phyloP scores from a whole-genome alignment of 2,329 filamentous ascomycete species.

The Claviceps arundinis region DNA sequence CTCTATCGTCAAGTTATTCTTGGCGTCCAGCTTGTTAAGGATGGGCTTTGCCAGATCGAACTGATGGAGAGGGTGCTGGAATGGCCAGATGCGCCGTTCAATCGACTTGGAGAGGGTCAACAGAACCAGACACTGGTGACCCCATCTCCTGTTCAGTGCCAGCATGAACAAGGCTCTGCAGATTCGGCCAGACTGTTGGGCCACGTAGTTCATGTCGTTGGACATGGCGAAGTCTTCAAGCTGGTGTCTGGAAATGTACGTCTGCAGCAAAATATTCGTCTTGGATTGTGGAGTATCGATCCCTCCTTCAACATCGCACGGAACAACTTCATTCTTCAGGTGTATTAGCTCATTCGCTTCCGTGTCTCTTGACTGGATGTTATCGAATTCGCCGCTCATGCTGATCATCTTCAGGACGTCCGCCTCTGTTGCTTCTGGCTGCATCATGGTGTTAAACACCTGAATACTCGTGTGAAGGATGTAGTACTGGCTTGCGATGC shows the following conservation, averaged over 20 bases:
- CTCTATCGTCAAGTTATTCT: slow-evolving; percentile 63
- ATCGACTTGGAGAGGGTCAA: slow-evolving; percentile 92
- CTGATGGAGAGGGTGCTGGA: slow-evolving; percentile 86
- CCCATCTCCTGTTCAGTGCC: slow-evolving; percentile 87
- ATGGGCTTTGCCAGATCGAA: slow-evolving; percentile 82
- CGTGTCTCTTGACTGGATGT: slow-evolving; percentile 81
- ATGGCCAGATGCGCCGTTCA: slow-evolving; percentile 90
- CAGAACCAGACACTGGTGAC: slow-evolving; percentile 83
- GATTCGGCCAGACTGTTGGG: slow-evolving; percentile 89
- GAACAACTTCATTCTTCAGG: slow-evolving; percentile 56
- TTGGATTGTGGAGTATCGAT: slow-evolving; percentile 68
- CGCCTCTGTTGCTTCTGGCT: slow-evolving; percentile 69
- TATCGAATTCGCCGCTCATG: slow-evolving; percentile 95
- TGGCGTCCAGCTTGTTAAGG: slow-evolving; percentile 73
- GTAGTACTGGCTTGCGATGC: slow-evolving; percentile 95
- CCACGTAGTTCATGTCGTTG: slow-evolving; percentile 88
- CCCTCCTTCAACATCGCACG: slow-evolving; percentile 66
- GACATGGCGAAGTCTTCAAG: slow-evolving; percentile 87
- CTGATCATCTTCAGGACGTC: slow-evolving; percentile 94
- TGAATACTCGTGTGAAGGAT: slow-evolving; percentile 87
- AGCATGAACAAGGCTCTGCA: slow-evolving; percentile 96
- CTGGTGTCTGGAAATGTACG: slow-evolving; percentile 78
- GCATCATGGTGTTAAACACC: slow-evolving; percentile 95
- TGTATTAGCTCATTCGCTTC: slow-evolving; percentile 77
- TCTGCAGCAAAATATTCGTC: slow-evolving; percentile 88